phyloP scores from a whole-genome alignment of 805 yeast species.

The Nakazawaea ishiwadae region DNA sequence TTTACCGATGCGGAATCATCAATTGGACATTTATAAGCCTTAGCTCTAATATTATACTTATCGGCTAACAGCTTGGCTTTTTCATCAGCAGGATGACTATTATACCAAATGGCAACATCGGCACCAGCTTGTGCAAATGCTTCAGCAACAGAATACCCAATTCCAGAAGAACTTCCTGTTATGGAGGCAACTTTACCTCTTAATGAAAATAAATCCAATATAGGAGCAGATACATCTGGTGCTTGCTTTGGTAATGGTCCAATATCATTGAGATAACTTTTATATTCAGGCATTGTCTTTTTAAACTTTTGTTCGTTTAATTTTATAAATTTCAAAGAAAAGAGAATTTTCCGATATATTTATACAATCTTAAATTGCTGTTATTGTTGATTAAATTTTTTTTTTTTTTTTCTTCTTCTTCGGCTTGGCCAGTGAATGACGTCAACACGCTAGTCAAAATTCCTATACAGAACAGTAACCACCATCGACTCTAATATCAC shows the following conservation, averaged over 20 bases:
- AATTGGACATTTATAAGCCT: conserved; percentile 62
- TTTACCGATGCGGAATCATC: conserved; percentile 46
- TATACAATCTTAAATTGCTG: too few species aligned
- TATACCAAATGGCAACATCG: conserved; percentile 68
- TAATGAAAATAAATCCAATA: conserved; percentile 63
- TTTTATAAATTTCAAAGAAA: too few species aligned
- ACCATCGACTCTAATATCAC: conserved; percentile 46
- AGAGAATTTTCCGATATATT: too few species aligned
- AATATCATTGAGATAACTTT: conserved; percentile 15
- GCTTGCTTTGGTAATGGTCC: conserved; percentile 45
- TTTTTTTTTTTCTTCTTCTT: too few species aligned
- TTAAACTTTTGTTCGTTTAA: too few species aligned
- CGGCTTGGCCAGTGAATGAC: too few species aligned
- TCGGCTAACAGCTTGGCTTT: conserved; percentile 51
- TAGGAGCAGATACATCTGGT: conserved; percentile 48
- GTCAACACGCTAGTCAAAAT: not conserved
- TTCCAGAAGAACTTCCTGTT: conserved; percentile 83
- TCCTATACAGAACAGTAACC: conserved; percentile 34
- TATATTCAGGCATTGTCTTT: conserved; percentile 20
- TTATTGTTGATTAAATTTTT: too few species aligned
- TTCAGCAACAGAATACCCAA: conserved; percentile 77
- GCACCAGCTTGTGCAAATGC: conserved; percentile 88
- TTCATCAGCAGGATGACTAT: conserved; percentile 57
- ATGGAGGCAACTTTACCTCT: conserved; percentile 83
- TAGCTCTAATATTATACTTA: conserved; percentile 55